Percentiles rank a stretch among this genome's conserved stretches.
These are phyloP conservation scores for Adansonia digitata DNA, from an alignment of 345 rosid species.

Conservation along the genomic window DNA sequence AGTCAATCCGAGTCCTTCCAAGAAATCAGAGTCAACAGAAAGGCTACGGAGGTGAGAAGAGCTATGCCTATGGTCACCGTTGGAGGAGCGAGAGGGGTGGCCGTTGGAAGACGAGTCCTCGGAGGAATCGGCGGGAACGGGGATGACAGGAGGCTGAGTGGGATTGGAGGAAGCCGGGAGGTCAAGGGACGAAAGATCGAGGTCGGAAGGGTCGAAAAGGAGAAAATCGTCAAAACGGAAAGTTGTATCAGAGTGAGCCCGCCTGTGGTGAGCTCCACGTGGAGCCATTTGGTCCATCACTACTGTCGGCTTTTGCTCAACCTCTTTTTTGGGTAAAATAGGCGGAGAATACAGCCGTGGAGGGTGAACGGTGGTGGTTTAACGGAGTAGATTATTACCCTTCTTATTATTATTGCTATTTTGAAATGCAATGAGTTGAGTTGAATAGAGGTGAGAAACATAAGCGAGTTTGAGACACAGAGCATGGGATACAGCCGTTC, in stretches of 20 bases:
- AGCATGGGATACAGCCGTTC: too few relatives aligned
- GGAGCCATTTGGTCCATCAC: slow-evolving; percentile 45
- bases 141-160: slow-evolving; percentile 16
- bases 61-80: slow-evolving; percentile 27
- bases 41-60: slow-evolving; percentile 74
- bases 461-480: too few relatives aligned
- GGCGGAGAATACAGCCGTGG: background rate
- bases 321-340: background rate
- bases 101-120: slow-evolving; percentile 56
- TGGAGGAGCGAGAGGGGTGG: slow-evolving; percentile 17
- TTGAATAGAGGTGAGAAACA: too few relatives aligned
- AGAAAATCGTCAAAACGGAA: slow-evolving; percentile 89
- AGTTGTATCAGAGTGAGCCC: slow-evolving; percentile 89
- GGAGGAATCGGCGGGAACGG: slow-evolving; percentile 53
- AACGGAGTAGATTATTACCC: too few relatives aligned
- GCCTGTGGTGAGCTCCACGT: slow-evolving; percentile 59
- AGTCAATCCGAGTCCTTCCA: slow-evolving; percentile 38
- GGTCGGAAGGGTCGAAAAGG: slow-evolving; percentile 77
- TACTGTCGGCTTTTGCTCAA: slow-evolving; percentile 2
- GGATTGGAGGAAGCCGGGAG: slow-evolving; percentile 18
- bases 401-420: too few relatives aligned
- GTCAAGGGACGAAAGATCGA: slow-evolving; percentile 76
- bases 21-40: slow-evolving; percentile 85
- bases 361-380: background rate
- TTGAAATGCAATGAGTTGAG: too few relatives aligned